Percentiles rank a stretch among this genome's conserved stretches.
These are phyloP conservation scores for Hippophae tibetana DNA, from an alignment of 306 rosid genomes.

Conservation along the genomic window DNA sequence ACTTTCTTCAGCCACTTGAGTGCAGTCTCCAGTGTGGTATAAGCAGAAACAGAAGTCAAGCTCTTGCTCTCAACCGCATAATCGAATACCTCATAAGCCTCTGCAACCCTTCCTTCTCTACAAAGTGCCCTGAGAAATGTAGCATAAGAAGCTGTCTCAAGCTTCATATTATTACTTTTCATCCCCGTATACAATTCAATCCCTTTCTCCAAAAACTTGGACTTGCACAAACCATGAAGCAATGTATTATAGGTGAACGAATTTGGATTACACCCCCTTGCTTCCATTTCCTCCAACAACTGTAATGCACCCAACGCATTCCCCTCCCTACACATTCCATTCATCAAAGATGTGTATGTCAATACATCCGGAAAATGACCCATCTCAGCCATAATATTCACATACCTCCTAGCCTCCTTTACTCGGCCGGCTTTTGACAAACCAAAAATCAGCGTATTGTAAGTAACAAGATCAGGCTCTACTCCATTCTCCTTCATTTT, in stretches of 20 bases:
- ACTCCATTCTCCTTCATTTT: slow-evolving; percentile 71
- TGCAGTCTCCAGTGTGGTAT: slow-evolving; percentile 61
- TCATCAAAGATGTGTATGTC: slow-evolving; percentile 81
- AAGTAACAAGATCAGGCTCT: slow-evolving; percentile 78
- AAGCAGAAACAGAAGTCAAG: slow-evolving; percentile 62
- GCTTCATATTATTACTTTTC: slow-evolving; percentile 49
- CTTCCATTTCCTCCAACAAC: slow-evolving; percentile 70
- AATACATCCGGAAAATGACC: slow-evolving; percentile 68
- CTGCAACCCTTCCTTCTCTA: slow-evolving; percentile 62
- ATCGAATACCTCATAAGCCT: slow-evolving; percentile 85
- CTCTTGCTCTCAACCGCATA: slow-evolving; percentile 85
- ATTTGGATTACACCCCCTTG: slow-evolving; percentile 59
- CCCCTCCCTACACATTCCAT: slow-evolving; percentile 78
- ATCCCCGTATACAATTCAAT: slow-evolving; percentile 53
- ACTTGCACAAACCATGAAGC: slow-evolving; percentile 69
- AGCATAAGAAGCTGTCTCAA: slow-evolving; percentile 73
- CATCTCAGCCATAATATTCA: slow-evolving; percentile 55
- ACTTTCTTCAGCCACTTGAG: slow-evolving; percentile 60
- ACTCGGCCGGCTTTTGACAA: slow-evolving; percentile 59
- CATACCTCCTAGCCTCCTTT: slow-evolving; percentile 54
- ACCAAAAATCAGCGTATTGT: slow-evolving; percentile 73
- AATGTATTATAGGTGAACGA: slow-evolving; percentile 66
- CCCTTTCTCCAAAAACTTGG: slow-evolving; percentile 61
- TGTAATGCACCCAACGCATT: slow-evolving; percentile 51
- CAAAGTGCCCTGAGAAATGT: slow-evolving; percentile 69